Conservation (phyloP, 2,329 filamentous ascomycete genomes). For the Fusarium phyllophilum region DNA sequence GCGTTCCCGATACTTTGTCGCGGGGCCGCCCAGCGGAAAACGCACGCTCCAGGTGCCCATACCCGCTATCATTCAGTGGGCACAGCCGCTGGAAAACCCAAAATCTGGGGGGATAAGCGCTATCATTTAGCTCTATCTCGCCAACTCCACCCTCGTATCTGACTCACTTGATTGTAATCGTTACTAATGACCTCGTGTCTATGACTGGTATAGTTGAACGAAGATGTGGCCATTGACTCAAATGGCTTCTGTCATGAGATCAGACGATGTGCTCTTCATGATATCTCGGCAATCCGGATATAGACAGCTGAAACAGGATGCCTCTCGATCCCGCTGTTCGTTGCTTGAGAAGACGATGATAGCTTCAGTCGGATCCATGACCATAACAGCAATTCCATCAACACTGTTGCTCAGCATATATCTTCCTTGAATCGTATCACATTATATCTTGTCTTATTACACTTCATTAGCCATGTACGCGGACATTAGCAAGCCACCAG, state of each 20-base stretch:
- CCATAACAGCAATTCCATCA: not conserved
- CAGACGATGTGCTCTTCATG: not conserved
- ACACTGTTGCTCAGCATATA: accelerated
- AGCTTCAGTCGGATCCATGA: not conserved
- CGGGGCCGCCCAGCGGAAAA: not conserved
- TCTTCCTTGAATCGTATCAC: not conserved
- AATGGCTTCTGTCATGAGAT: not conserved
- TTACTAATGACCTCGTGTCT: not conserved
- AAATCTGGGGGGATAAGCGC: not conserved
- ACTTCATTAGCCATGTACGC: conserved; percentile 27
- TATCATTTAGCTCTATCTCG: not conserved
- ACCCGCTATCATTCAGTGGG: not conserved
- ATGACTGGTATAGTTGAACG: not conserved
- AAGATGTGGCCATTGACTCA: not conserved
- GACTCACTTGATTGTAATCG: not conserved
- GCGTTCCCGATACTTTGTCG: not conserved
- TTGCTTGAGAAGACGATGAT: not conserved
- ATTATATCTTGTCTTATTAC: not conserved
- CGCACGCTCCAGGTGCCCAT: not conserved
- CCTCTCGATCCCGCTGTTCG: not conserved
- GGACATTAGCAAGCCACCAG: conserved; percentile 40
- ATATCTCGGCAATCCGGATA: not conserved
- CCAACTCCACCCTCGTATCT: not conserved
- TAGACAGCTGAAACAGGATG: not conserved
- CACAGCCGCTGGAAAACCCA: not conserved